phyloP scores from a whole-genome alignment of 768 basidiomycete species.

The Pulveroboletus ravenelii region DNA sequence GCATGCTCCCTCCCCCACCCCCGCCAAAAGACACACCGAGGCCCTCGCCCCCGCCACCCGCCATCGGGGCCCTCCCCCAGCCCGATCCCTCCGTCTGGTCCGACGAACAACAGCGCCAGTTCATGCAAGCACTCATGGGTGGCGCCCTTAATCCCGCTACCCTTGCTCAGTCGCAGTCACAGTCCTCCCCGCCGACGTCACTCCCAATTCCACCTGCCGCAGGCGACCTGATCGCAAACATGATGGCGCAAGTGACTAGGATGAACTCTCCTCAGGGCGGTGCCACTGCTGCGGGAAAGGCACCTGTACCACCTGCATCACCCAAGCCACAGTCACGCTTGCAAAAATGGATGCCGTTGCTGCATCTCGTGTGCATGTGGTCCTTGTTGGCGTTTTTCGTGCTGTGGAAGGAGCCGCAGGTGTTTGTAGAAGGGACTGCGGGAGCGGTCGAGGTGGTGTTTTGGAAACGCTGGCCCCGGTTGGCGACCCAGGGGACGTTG shows the following conservation, averaged over 20 bases:
- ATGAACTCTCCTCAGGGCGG: conserved; percentile 7
- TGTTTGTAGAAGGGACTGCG: conserved; percentile 36
- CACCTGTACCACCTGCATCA: conserved; percentile 14
- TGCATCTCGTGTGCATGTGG: conserved; percentile 67
- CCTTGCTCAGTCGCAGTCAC: conserved; percentile 9
- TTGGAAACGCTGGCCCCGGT: conserved; percentile 63
- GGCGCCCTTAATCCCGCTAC: conserved; percentile 30
- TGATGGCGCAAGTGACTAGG: conserved; percentile 30
- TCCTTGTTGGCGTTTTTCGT: conserved; percentile 63
- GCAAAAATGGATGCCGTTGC: conserved; percentile 59
- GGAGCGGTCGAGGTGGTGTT: conserved; percentile 32
- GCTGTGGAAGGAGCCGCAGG: conserved; percentile 57
- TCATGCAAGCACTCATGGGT: conserved; percentile 61
- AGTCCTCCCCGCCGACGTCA: background rate
- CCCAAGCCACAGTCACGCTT: conserved; percentile 40
- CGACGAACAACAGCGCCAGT: conserved; percentile 62
- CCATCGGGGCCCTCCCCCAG: conserved; percentile 3
- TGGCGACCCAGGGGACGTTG: conserved; percentile 38
- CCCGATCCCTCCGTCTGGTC: conserved; percentile 49
- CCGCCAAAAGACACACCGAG: conserved; percentile 24
- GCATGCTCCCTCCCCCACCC: conserved; percentile 21
- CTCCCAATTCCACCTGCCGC: conserved; percentile 6
- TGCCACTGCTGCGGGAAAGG: conserved; percentile 19
- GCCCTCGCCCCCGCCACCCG: conserved; percentile 22
- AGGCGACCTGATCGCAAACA: conserved; percentile 46